These are phyloP conservation scores for Gillenia trifoliata DNA, from an alignment of 306 rosid species.

Conservation along the genomic window DNA sequence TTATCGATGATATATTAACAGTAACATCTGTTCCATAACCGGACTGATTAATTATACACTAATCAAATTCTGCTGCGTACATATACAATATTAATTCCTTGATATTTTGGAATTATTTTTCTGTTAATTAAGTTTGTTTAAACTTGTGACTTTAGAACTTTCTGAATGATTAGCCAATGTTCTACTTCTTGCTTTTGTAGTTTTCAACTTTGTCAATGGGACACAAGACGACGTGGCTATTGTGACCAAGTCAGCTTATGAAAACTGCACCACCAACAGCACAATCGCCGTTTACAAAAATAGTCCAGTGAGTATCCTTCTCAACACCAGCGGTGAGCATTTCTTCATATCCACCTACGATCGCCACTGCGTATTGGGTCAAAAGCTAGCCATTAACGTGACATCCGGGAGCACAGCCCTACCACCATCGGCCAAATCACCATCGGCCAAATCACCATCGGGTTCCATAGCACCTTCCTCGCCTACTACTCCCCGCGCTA, in stretches of 20 bases:
- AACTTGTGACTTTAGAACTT: neutral
- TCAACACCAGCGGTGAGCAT: slow-evolving; percentile 33
- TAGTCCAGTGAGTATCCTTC: slow-evolving; percentile 36
- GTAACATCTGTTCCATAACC: neutral
- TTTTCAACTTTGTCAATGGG: slow-evolving; percentile 34
- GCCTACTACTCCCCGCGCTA: neutral
- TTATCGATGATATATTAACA: no score
- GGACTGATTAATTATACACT: slow-evolving; percentile 23
- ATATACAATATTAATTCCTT: neutral
- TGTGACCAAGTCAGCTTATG: slow-evolving; percentile 40
- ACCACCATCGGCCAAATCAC: neutral
- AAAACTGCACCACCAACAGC: slow-evolving; percentile 36
- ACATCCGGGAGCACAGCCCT: slow-evolving; percentile 12
- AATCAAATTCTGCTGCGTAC: neutral
- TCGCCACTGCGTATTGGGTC: slow-evolving; percentile 38
- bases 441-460: slow-evolving; percentile 2
- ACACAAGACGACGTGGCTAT: slow-evolving; percentile 50
- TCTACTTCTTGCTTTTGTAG: slow-evolving; percentile 19
- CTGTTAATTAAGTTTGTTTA: no score
- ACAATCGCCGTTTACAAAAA: slow-evolving; percentile 12
- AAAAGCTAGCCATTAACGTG: slow-evolving; percentile 51
- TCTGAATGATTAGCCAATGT: neutral
- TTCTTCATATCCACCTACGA: slow-evolving; percentile 47
- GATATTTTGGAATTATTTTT: no score
- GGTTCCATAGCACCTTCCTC: neutral